Percentiles rank a stretch among this genome's conserved stretches.
phyloP scores from a whole-genome alignment of 2,329 filamentous ascomycete genomes.

The Fusarium brevicatenulatum region DNA sequence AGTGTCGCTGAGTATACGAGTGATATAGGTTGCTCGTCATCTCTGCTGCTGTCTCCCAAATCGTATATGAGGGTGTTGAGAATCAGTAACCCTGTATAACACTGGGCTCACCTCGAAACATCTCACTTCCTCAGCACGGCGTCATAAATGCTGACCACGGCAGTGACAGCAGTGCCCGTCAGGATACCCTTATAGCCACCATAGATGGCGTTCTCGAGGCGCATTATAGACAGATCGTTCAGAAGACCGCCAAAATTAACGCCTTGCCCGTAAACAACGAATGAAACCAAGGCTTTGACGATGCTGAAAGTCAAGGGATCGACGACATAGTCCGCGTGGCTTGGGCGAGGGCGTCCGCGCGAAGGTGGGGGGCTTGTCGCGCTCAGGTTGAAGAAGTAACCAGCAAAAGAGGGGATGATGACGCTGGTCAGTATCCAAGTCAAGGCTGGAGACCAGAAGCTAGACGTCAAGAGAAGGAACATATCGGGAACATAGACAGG shows the following conservation, averaged over 20 bases:
- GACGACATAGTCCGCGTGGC: constrained; percentile 66
- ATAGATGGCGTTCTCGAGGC: constrained; percentile 74
- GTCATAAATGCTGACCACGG: constrained; percentile 78
- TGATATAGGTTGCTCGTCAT: neutral
- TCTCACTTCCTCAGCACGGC: constrained; percentile 76
- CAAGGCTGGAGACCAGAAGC: constrained; percentile 85
- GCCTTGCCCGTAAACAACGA: constrained; percentile 79
- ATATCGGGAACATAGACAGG: constrained; percentile 80
- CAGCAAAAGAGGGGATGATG: constrained; percentile 74
- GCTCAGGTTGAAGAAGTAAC: constrained; percentile 93
- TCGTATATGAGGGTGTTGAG: neutral
- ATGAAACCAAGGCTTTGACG: constrained; percentile 83
- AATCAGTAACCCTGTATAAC: neutral
- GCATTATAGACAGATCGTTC: constrained; percentile 66
- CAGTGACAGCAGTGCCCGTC: constrained; percentile 74
- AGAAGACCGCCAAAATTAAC: constrained; percentile 71
- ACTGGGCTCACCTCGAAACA: neutral
- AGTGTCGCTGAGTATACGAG: neutral
- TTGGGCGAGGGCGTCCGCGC: constrained; percentile 55
- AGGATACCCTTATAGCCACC: constrained; percentile 77
- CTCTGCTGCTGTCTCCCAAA: neutral
- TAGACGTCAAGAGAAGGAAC: constrained; percentile 77
- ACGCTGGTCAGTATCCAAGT: constrained; percentile 81
- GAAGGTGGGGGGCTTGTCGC: constrained; percentile 56
- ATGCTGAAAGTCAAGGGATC: constrained; percentile 94